Percentiles rank a stretch among this genome's conserved stretches.
These are phyloP conservation scores for Fusarium sp. DNA, from an alignment of 2,329 filamentous ascomycete species.

Conservation along the genomic window DNA sequence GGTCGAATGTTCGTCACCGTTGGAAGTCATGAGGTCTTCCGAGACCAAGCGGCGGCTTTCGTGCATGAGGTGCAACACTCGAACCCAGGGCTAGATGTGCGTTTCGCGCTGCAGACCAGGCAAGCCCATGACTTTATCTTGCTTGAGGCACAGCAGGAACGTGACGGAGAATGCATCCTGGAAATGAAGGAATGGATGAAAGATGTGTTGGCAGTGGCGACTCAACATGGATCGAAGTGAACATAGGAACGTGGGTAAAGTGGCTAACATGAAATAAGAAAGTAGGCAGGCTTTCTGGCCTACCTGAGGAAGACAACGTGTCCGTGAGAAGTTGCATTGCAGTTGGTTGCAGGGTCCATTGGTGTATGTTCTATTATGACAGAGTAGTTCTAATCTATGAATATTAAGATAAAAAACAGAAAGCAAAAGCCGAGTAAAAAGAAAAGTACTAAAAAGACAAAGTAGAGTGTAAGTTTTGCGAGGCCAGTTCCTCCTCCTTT, in stretches of 20 bases:
- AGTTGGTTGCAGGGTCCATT: not conserved
- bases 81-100: not conserved
- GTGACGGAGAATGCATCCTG: not conserved
- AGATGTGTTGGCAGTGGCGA: not conserved
- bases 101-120: not conserved
- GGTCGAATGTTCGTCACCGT: not conserved
- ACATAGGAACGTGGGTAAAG: not conserved
- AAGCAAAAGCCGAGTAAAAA: not conserved
- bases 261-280: not conserved
- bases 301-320: not conserved
- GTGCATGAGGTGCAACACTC: not conserved
- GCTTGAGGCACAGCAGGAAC: not conserved
- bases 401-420: not conserved
- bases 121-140: not conserved
- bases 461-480: not conserved
- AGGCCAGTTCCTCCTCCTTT: not conserved
- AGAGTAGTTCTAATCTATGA: not conserved
- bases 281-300: not conserved
- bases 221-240: not conserved
- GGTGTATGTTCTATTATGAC: not conserved
- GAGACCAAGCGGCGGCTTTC: not conserved
- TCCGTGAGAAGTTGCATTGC: not conserved
- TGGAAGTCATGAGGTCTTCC: not conserved
- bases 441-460: not conserved
- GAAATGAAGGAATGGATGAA: not conserved